Base-by-base conservation (phyloP, 2,329 filamentous ascomycete species). In the Monosporascus sp. region DNA sequence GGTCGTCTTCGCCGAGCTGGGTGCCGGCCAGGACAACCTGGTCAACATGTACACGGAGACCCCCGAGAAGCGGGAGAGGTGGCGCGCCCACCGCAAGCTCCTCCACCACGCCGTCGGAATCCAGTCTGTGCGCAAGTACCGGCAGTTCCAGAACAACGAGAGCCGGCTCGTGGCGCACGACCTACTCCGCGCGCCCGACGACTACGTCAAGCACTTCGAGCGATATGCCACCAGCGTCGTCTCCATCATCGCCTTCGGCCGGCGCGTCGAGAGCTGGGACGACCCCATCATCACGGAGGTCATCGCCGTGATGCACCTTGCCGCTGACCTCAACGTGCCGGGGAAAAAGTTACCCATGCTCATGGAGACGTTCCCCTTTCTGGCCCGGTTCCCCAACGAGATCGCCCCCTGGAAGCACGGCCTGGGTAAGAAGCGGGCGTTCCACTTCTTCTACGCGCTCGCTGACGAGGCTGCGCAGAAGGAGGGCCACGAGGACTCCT, bases 221-320 rank as follows among this genome's bases (percentile, higher is more conserved):
- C 70, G 79, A 11, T 72, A 77, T 47, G 78, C 79, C 11, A 79
- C 78, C 0, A 78, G 75, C 49, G 78, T 81, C 1, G 76, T 80
- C 0, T 78, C 74, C 8, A 78, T 81, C 49, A 80, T 84, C 55
- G 81, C 77, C 0, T 83, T 81, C 60, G 81, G 81, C 1, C 69
- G 80, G 7, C 70, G 81, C 9, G 74, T 81, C 1, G 73, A 72
- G 8, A 74, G 64, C 50, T 76, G 67, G 60, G 69, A 76, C 17
- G 80, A 84, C 58, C 79, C 80, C 5, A 81, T 81, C 60, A 78
- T 83, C 55, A 80, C 79, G 3, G 80, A 84, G 61, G 81, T 80
- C n/a, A 78, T 84, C 53, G 75, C 78, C 1, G 68, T 80, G 35
- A 78, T 84, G 74, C 77, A 84, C 53, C 72, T 79, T 51, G 79